phyloP scores from a whole-genome alignment of 306 rosid genomes.

The Hylodesmum podocarpum region DNA sequence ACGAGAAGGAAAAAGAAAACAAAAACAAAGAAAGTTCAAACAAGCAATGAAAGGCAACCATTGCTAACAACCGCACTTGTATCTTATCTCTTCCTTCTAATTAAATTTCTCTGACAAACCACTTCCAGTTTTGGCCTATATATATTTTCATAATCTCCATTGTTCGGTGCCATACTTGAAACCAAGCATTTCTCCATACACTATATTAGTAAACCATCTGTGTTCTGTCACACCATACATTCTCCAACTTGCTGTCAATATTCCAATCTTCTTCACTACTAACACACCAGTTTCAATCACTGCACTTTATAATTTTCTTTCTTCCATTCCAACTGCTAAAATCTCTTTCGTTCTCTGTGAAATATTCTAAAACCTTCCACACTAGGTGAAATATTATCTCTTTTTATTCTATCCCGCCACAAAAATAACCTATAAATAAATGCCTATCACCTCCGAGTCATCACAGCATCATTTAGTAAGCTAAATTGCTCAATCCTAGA shows the following conservation, averaged over 20 bases:
- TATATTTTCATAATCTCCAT: not conserved
- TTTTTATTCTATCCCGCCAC: not conserved
- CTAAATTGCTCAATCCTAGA: not conserved
- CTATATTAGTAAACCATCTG: too few species aligned
- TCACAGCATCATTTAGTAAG: not conserved
- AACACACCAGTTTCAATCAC: not conserved
- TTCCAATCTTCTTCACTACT: not conserved
- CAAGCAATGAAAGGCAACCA: not conserved
- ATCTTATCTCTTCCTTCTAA: not conserved
- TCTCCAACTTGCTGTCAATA: not conserved
- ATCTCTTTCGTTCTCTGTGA: not conserved
- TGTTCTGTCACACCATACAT: not conserved
- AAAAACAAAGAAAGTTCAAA: not conserved
- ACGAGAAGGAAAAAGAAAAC: not conserved
- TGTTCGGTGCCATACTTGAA: not conserved
- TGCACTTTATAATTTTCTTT: not conserved
- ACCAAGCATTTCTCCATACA: not conserved
- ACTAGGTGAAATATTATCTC: not conserved
- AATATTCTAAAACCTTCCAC: too few species aligned
- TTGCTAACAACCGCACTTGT: not conserved
- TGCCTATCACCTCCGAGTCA: not conserved
- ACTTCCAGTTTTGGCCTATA: constrained; percentile 26
- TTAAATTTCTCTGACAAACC: not conserved
- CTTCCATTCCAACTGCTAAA: not conserved
- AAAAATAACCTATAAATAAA: not conserved